These are phyloP conservation scores for Suillus ampliporus DNA, from an alignment of 768 basidiomycete genomes.

Conservation along the genomic window DNA sequence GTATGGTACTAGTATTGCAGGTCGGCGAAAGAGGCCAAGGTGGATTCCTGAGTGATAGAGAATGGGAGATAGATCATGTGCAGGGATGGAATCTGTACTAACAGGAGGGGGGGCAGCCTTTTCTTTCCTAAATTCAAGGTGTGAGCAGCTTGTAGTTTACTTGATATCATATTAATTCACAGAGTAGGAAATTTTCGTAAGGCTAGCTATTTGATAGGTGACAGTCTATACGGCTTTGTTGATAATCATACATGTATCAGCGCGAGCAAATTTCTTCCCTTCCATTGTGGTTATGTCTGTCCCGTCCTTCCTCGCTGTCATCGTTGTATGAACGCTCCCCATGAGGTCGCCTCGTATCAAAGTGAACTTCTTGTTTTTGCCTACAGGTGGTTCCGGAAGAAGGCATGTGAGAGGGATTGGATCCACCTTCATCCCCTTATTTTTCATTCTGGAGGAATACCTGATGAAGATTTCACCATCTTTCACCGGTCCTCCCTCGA, in stretches of 20 bases:
- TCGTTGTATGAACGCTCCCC: neutral
- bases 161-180: too few species aligned
- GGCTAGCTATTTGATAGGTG: too few species aligned
- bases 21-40: too few species aligned
- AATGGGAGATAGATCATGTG: too few species aligned
- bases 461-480: neutral
- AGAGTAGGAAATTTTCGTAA: too few species aligned
- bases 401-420: neutral
- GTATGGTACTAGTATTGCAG: too few species aligned
- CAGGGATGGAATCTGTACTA: too few species aligned
- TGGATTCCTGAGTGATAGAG: too few species aligned
- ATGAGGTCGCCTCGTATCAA: neutral
- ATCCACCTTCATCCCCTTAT: neutral
- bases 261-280: neutral
- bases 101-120: too few species aligned
- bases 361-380: neutral
- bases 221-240: neutral
- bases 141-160: too few species aligned
- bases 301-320: neutral
- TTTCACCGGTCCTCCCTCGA: neutral
- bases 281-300: neutral
- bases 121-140: too few species aligned
- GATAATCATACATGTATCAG: neutral
- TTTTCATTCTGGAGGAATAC: neutral
- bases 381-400: neutral